A percentile compares a stretch with the other conserved stretches of the same genome.
Conservation (phyloP, 768 basidiomycete genomes). For the Tephrocybe sp. region DNA sequence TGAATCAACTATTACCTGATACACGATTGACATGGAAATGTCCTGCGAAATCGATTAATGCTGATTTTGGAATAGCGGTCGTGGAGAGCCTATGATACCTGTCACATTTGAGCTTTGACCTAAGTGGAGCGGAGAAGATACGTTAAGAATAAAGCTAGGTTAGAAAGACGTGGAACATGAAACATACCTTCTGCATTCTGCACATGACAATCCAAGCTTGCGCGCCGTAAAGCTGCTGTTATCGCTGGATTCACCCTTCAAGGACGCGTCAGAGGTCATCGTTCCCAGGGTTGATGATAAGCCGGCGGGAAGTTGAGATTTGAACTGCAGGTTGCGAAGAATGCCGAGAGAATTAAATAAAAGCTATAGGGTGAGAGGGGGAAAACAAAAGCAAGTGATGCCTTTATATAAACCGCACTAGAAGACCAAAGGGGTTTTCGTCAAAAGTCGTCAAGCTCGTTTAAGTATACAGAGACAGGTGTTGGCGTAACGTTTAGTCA, state of each 20-base stretch:
- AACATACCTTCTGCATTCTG: conserved; percentile 47
- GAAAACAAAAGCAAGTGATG: background rate
- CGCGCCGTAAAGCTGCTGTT: conserved; percentile 18
- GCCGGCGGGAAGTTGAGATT: background rate
- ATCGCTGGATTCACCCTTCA: conserved; percentile 13
- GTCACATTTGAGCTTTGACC: conserved; percentile 57
- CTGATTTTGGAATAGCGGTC: background rate
- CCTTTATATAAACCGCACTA: background rate
- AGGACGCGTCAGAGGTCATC: conserved; percentile 12
- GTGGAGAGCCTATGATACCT: conserved; percentile 22
- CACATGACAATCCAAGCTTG: conserved; percentile 45
- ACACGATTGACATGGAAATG: conserved; percentile 55
- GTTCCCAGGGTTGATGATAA: background rate
- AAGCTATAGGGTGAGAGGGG: background rate
- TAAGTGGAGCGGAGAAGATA: conserved; percentile 13
- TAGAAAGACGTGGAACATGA: background rate
- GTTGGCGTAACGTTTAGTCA: background rate
- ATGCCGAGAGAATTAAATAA: background rate
- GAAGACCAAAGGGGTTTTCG: background rate
- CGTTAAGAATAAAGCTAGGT: background rate
- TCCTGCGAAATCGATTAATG: conserved; percentile 25
- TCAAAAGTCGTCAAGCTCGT: background rate
- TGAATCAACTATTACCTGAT: conserved; percentile 25
- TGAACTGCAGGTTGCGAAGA: background rate
- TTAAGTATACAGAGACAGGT: background rate